These are phyloP conservation scores for Solanum verrucosum DNA, from an alignment of 257 asterid genomes.

Conservation along the genomic window DNA sequence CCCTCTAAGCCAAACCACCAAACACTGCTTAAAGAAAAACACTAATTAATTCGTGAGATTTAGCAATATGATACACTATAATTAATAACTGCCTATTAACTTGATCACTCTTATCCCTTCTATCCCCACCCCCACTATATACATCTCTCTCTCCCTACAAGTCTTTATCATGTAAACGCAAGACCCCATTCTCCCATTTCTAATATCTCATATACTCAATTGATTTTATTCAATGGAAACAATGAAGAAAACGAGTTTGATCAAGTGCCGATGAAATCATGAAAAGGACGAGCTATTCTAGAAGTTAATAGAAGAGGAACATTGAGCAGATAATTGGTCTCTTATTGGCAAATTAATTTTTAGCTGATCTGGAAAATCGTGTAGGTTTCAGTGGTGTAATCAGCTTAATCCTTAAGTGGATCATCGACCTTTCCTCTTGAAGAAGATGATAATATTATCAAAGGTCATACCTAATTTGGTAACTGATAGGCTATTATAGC, in stretches of 20 bases:
- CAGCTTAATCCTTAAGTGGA: background rate
- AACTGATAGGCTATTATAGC: constrained; percentile 1
- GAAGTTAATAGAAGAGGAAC: background rate
- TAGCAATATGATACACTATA: background rate
- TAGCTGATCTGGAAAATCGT: background rate
- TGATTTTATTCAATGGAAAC: background rate
- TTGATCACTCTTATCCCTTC: background rate
- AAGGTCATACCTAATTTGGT: background rate
- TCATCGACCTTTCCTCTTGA: background rate
- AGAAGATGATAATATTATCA: background rate
- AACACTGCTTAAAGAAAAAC: background rate
- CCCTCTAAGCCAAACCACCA: background rate
- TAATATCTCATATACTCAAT: background rate
- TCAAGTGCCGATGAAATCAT: background rate
- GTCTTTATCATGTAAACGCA: background rate
- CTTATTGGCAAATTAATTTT: background rate
- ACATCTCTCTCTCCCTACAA: background rate
- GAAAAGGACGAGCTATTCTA: background rate
- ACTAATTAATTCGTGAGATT: background rate
- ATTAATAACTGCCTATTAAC: background rate
- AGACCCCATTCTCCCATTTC: background rate
- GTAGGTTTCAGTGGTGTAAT: constrained; percentile 3
- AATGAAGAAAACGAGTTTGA: background rate
- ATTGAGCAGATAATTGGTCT: background rate
- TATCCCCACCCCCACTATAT: background rate